Base-by-base conservation (phyloP, 148 eudicot species). In the Spergularia marina region DNA sequence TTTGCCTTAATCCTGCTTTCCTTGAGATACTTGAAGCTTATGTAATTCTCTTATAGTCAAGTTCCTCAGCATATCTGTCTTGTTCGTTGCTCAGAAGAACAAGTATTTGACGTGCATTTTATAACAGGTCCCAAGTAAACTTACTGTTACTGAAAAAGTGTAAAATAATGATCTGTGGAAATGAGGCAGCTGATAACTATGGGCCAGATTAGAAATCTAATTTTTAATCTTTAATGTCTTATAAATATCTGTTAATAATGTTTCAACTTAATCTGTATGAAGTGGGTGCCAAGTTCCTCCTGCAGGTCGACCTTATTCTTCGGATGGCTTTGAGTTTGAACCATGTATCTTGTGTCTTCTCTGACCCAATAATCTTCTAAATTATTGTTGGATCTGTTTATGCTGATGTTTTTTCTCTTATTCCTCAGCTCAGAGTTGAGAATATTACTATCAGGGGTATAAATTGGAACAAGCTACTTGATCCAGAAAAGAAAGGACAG, bases 401-500 rank as follows among this genome's bases (percentile, higher is more conserved):
- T 20, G 40, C 60, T 66, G 41, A 60, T 39, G 13, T 3, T 51
- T 49, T 58, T 53, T 34, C 63, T 13, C 14, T 74, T 60, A 14
- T 72, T 30, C 75, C 80, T 78, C 86, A 92, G 99, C 83, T 96
- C 40, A 86, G 87, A 70, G 89, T 88, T 58, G 98, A 85, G 73
- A 87, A 88, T 71, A 83, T 96, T 41, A 62, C 85, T 21, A 77
- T 96, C 58, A 83, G 87, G 25, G 99, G 98, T 54, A 57, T 92
- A 56, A 90, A 74, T 81, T 96, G 99, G 99, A 83, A 86, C 83
- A 92, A 84, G 81, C 93, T 96, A 62, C 83, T 89, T 74, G 98
- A 96, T 87, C 93, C 93, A 23, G 77, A 78, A 56, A 96, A 96
- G 84, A 92, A 88, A 79, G 98, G 99, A 57, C 94, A 89, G 74